Base-by-base conservation (phyloP, 1,284 basidiomycete genomes). In the Gymnopus androsaceus region DNA sequence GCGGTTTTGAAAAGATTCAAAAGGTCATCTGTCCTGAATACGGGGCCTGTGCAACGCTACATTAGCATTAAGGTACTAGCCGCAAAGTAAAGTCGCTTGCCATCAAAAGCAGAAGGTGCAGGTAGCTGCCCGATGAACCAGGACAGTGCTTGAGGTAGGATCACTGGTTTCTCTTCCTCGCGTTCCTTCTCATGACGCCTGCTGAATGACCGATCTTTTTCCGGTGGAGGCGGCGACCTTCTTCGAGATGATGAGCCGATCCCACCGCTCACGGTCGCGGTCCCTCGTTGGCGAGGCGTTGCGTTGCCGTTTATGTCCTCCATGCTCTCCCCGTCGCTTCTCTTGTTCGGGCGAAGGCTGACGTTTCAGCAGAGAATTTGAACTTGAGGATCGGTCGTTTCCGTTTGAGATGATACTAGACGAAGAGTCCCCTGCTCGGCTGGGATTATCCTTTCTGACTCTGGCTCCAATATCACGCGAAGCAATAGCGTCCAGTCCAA, bases 401-500 rank as follows among this genome's bases (percentile, higher is more conserved):
- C 17, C 30, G 19, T 28, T 52, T 25, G 51, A 47, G n/a, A n/a
- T 17, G 7, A 48, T 48, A 25, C 46, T 48, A 23, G 46, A 4
- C 17, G 36, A 23, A 21, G 46, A 36, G 12, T 48, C 46, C 9
- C 31, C 46, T 5, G 14, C 36, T 48, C 46, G 46, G 21, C 7
- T 36, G 4, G 38, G 23, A n/a, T 11, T 45, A 19, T 55, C 58
- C 40, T 78, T 77, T 36, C 77, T 74, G 30, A 75, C 78, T 5
- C 85, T 82, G 62, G 92, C 85, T 17, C 95, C 95, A 19, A 98
- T 82, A 69, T 99, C 95, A 27, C 88, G 84, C 12, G 85, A 80
- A 1, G 94, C 94, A 58, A 98, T 95, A 25, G 93, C 87, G 66
- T 98, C 95, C 17, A 91, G 86, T 36, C 87, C 87, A 37, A 89